A percentile compares a stretch with the other conserved stretches of the same genome.
These are phyloP conservation scores for Thuidium tamariscinum DNA, from an alignment of 225 moss, liverwort and hornwort species.

Conservation along the genomic window DNA sequence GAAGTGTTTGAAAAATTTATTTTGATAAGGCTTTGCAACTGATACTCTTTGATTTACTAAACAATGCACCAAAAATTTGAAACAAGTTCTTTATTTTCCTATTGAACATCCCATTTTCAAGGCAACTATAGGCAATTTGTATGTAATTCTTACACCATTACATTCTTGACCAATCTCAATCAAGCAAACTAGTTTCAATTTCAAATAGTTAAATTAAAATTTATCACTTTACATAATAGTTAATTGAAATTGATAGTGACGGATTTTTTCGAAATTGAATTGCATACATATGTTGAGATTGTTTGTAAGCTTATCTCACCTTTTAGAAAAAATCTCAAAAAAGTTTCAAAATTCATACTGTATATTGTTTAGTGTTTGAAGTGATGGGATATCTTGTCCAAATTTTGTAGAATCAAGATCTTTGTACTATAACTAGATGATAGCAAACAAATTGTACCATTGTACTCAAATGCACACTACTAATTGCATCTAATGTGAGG, in stretches of 20 bases:
- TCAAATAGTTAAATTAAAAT: not conserved
- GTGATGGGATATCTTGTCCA: no score
- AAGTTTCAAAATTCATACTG: no score
- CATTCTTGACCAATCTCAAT: not conserved
- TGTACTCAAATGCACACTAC: not conserved
- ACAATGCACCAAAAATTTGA: no score
- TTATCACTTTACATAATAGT: not conserved
- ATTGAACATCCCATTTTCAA: not conserved
- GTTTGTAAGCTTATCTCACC: rapidly evolving
- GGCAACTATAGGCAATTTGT: not conserved
- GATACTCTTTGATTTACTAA: not conserved
- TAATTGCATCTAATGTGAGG: no score
- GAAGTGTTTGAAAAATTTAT: not conserved
- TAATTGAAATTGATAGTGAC: not conserved
- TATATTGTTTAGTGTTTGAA: no score
- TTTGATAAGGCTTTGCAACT: rapidly evolving
- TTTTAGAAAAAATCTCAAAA: not conserved
- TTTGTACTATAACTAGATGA: not conserved
- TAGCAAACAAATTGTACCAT: not conserved
- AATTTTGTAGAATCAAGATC: not conserved
- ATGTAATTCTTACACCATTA: no score
- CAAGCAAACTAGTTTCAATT: not conserved
- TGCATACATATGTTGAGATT: not conserved
- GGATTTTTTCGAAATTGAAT: not conserved
- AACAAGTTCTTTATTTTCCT: rapidly evolving